Evolutionary conservation across 805 yeast species (phyloP).

Genomic region (Suhomyces sp.): DNA sequence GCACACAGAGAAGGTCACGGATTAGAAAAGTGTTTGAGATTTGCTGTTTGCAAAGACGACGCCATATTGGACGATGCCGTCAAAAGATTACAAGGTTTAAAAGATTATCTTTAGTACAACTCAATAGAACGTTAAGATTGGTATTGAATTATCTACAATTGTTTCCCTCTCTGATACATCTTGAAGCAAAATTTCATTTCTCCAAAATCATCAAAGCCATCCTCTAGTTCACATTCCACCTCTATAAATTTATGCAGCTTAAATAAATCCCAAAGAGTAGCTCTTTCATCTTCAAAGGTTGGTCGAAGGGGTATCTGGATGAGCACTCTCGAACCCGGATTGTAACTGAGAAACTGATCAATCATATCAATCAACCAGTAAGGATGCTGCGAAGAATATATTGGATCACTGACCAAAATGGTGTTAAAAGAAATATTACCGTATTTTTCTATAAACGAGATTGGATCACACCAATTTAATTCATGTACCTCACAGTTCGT

Average conservation of each 20-base stretch:
- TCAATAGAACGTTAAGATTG: not conserved
- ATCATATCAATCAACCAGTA: conserved; percentile 64
- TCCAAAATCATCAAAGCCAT: conserved; percentile 88
- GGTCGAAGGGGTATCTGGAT: conserved; percentile 75
- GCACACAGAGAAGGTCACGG: conserved; percentile 58
- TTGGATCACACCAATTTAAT: conserved; percentile 78
- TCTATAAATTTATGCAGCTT: conserved; percentile 31
- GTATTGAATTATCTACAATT: not conserved
- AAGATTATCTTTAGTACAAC: conserved; percentile 48
- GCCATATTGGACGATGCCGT: conserved; percentile 77
- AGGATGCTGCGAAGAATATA: conserved; percentile 83
- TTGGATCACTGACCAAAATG: conserved; percentile 80
- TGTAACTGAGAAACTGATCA: conserved; percentile 37
- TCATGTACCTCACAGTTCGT: conserved; percentile 40
- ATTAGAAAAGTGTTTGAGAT: conserved; percentile 82
- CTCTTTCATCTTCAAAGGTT: conserved; percentile 64
- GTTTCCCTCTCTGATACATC: conserved; percentile 3
- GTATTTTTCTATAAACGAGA: conserved; percentile 23
- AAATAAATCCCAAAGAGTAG: conserved; percentile 55
- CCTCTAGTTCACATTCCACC: conserved; percentile 43
- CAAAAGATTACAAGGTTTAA: conserved; percentile 64
- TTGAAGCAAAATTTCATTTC: conserved; percentile 56
- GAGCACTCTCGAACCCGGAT: conserved; percentile 45
- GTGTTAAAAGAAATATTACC: conserved; percentile 47
- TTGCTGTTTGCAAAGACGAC: conserved; percentile 96